A percentile compares a stretch with the other conserved stretches of the same genome.
These are phyloP conservation scores for Lepidium aucheri DNA, from an alignment of 345 rosid species.

Conservation along the genomic window DNA sequence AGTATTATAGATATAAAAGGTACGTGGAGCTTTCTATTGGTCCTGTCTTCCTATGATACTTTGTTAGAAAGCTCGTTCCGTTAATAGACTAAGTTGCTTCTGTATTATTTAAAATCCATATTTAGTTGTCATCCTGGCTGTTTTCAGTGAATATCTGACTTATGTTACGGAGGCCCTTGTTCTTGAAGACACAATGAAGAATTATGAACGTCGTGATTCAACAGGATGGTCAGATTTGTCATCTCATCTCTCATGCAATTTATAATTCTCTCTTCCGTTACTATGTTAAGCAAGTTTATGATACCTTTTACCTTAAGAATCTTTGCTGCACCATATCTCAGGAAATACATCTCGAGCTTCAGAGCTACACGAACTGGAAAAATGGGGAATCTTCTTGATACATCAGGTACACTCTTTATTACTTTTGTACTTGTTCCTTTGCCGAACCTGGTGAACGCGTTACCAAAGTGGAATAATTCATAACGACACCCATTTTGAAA, in stretches of 20 bases:
- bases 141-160: constrained; percentile 77
- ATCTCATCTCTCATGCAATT: not conserved
- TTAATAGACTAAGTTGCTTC: not conserved
- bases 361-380: constrained; percentile 60
- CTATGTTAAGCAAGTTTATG: not conserved
- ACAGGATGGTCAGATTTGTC: constrained; percentile 76
- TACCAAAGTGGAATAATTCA: not conserved
- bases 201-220: constrained; percentile 66
- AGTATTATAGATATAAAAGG: constrained; percentile 95
- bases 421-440: not conserved
- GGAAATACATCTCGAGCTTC: constrained; percentile 92
- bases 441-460: not conserved
- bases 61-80: not conserved
- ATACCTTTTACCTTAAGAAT: constrained; percentile 3
- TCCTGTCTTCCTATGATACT: not conserved
- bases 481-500: not conserved
- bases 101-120: not conserved
- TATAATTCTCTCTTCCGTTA: not conserved
- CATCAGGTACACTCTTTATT: constrained; percentile 45
- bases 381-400: constrained; percentile 57
- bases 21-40: constrained; percentile 17
- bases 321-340: constrained; percentile 23
- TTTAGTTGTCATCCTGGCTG: not conserved
- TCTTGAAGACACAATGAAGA: constrained; percentile 90
- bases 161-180: constrained; percentile 78